These are phyloP conservation scores for Trichosanthes truncata DNA, from an alignment of 306 rosid species.

Conservation along the genomic window DNA sequence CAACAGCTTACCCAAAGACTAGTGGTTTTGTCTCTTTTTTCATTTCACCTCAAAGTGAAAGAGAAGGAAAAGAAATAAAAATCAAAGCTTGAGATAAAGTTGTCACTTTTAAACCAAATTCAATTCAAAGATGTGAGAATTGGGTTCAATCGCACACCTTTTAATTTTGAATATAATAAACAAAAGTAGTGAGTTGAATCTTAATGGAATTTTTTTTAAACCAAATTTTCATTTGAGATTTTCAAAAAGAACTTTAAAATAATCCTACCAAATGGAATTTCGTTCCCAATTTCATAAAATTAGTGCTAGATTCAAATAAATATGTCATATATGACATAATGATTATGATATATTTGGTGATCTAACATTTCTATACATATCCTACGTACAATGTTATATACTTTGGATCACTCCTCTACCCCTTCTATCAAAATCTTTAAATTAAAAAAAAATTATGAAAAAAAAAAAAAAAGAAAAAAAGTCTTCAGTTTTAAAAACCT, in stretches of 20 bases:
- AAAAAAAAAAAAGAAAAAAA: no score
- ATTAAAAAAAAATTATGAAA: no score
- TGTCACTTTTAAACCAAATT: neutral
- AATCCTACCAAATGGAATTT: neutral
- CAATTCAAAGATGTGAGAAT: neutral
- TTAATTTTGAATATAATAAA: neutral
- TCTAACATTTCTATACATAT: neutral
- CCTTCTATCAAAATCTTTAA: neutral
- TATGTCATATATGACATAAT: neutral
- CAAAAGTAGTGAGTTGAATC: neutral
- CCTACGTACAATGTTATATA: neutral
- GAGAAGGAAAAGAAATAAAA: neutral
- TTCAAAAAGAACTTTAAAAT: neutral
- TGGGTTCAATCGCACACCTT: slow-evolving; percentile 3
- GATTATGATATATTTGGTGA: neutral
- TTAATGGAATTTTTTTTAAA: neutral
- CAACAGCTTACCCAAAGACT: neutral
- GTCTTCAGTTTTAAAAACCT: no score
- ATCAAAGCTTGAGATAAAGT: neutral
- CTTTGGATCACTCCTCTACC: neutral
- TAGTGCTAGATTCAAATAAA: neutral
- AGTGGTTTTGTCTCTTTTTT: slow-evolving; percentile 1
- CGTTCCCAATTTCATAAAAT: neutral
- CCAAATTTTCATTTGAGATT: neutral
- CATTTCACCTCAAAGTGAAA: neutral